Evolutionary conservation across 2,329 filamentous ascomycete species (phyloP).

Genomic region (Penicillium corylophilum): DNA sequence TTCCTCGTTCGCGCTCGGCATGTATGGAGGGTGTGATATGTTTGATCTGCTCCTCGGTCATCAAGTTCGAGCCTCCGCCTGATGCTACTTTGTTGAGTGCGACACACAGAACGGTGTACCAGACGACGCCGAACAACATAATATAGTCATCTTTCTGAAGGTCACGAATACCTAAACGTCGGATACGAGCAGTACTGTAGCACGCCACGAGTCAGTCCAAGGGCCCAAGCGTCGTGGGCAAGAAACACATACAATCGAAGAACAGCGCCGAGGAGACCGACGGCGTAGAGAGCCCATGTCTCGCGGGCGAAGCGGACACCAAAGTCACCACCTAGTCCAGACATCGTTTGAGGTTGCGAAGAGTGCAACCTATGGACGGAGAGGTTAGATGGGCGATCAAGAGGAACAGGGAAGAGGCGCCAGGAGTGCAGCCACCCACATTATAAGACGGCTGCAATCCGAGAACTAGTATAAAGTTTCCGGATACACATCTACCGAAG

Average conservation of each 20-base stretch:
- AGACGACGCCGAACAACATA: conserved; percentile 55
- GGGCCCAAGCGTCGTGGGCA: not conserved
- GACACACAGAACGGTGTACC: conserved; percentile 57
- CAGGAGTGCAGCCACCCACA: conserved; percentile 14
- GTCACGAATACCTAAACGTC: conserved; percentile 47
- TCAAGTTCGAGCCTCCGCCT: conserved; percentile 60
- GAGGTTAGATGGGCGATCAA: conserved; percentile 6
- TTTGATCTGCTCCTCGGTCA: conserved; percentile 49
- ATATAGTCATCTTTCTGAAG: conserved; percentile 58
- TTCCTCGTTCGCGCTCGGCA: conserved; percentile 49
- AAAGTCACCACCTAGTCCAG: conserved; percentile 30
- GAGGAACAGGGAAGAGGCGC: conserved; percentile 1
- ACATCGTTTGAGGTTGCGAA: conserved; percentile 27
- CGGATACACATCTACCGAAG: conserved; percentile 14
- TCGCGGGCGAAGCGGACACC: conserved; percentile 31
- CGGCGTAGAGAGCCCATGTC: conserved; percentile 44
- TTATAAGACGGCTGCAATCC: conserved; percentile 11
- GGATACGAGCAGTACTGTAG: conserved; percentile 39
- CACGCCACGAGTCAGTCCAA: not conserved
- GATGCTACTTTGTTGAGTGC: conserved; percentile 55
- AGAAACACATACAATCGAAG: conserved; percentile 42
- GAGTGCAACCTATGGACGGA: conserved; percentile 9
- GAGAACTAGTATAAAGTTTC: conserved; percentile 11
- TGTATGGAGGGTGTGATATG: conserved; percentile 49
- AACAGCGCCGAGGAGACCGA: conserved; percentile 38